Conservation (phyloP, 306 rosid genomes). For the Ceratonia siliqua region DNA sequence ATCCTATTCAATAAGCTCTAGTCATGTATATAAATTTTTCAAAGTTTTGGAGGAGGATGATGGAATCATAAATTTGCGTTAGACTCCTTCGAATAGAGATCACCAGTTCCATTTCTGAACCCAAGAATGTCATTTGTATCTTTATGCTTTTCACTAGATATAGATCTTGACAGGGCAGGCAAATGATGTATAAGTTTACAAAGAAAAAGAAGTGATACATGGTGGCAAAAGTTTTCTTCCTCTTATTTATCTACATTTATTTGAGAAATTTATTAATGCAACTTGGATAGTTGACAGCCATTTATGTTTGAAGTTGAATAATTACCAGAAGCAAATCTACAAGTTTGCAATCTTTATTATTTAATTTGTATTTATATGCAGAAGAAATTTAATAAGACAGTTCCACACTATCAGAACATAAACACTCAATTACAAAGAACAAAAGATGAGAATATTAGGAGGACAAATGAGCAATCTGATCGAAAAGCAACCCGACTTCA, state of each 20-base stretch:
- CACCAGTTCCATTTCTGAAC: background rate
- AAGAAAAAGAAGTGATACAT: background rate
- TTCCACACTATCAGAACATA: slow-evolving; percentile 38
- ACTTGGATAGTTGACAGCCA: background rate
- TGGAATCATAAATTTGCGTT: background rate
- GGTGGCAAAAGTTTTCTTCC: slow-evolving; percentile 20
- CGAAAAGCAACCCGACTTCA: slow-evolving; percentile 36
- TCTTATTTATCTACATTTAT: background rate
- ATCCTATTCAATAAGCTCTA: background rate
- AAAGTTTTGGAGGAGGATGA: background rate
- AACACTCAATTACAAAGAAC: slow-evolving; percentile 34
- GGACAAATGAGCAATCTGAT: slow-evolving; percentile 30
- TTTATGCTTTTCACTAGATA: slow-evolving; percentile 2
- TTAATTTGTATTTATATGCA: slow-evolving; percentile 38
- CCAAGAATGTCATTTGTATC: background rate
- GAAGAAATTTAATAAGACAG: slow-evolving; percentile 44
- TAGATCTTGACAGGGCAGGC: slow-evolving; percentile 5
- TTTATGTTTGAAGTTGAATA: slow-evolving; percentile 7
- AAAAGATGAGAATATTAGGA: slow-evolving; percentile 38
- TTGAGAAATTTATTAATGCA: slow-evolving; percentile 10
- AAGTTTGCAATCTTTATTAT: slow-evolving; percentile 13
- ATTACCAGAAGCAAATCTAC: background rate
- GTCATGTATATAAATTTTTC: background rate
- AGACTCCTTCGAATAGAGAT: background rate
- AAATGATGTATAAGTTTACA: slow-evolving; percentile 4